A percentile compares a stretch with the other conserved stretches of the same genome.
phyloP scores from a whole-genome alignment of 176 grass and related monocot species.

The Coix lacrymajobi region DNA sequence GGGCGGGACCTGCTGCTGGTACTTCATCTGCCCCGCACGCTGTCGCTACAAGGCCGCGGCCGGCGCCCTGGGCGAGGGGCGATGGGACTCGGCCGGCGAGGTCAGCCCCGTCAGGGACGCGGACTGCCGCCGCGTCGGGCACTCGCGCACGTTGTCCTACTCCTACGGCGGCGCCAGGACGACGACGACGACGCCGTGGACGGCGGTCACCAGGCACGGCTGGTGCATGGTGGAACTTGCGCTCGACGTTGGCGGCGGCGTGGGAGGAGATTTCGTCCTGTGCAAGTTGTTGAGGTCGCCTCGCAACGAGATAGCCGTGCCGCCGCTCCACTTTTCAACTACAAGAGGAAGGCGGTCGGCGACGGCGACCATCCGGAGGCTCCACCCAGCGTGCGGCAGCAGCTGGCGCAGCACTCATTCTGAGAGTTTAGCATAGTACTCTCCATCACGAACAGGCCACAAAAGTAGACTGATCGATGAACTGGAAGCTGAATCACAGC shows the following conservation, averaged over 20 bases:
- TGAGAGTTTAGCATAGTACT: background rate
- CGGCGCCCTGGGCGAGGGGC: background rate
- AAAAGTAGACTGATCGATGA: background rate
- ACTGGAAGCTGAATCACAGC: background rate
- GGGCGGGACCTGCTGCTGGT: background rate
- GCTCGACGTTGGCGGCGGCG: background rate
- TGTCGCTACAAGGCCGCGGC: background rate
- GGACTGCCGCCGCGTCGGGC: background rate
- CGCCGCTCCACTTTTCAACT: background rate
- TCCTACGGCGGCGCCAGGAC: background rate
- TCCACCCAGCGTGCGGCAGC: background rate
- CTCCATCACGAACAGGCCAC: background rate
- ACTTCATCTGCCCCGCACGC: background rate
- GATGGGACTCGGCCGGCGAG: background rate
- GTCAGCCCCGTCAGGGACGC: background rate
- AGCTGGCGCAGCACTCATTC: background rate
- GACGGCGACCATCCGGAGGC: background rate
- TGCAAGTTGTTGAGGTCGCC: background rate
- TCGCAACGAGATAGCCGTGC: background rate
- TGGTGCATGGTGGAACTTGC: constrained; percentile 7
- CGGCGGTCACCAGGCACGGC: background rate
- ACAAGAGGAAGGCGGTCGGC: background rate
- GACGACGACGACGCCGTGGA: background rate
- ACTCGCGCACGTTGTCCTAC: background rate
- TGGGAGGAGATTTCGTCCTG: background rate